phyloP scores from a whole-genome alignment of 2,329 filamentous ascomycete genomes.

The Colletotrichum abscissum region DNA sequence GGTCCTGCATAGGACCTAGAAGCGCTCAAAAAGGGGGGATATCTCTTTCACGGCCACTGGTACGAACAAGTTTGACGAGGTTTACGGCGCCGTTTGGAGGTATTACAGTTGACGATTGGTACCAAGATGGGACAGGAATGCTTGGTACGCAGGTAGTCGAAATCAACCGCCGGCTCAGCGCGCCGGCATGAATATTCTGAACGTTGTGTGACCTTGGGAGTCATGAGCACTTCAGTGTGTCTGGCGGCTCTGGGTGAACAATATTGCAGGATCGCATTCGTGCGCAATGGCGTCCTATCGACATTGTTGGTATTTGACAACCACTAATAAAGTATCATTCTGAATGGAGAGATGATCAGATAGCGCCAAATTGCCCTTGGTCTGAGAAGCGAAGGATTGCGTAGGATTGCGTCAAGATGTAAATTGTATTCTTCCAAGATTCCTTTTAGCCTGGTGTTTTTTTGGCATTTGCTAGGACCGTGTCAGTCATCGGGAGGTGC shows the following conservation, averaged over 20 bases:
- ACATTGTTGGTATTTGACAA: no score
- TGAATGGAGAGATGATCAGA: accelerated
- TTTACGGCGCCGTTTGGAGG: background rate
- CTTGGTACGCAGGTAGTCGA: background rate
- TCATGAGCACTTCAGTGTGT: background rate
- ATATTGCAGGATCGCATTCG: background rate
- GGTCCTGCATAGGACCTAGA: slow-evolving; percentile 23
- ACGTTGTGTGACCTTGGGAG: background rate
- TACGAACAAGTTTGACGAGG: background rate
- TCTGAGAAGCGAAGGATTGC: background rate
- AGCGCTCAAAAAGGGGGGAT: background rate
- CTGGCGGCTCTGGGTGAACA: background rate
- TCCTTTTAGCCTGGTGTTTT: background rate
- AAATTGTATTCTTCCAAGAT: background rate
- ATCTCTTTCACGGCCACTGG: background rate
- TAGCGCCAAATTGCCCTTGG: background rate
- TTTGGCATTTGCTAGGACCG: background rate
- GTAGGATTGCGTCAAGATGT: background rate
- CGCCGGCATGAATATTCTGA: background rate
- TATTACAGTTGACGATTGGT: background rate
- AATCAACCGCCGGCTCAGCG: background rate
- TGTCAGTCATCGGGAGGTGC: background rate
- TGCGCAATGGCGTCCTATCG: accelerated
- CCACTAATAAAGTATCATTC: no score
- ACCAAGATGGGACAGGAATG: background rate